Evolutionary conservation across 805 yeast genomes (phyloP), one percentile per base, ranked within the genome.

Genomic region (Metschnikowia arizonensis): DNA sequence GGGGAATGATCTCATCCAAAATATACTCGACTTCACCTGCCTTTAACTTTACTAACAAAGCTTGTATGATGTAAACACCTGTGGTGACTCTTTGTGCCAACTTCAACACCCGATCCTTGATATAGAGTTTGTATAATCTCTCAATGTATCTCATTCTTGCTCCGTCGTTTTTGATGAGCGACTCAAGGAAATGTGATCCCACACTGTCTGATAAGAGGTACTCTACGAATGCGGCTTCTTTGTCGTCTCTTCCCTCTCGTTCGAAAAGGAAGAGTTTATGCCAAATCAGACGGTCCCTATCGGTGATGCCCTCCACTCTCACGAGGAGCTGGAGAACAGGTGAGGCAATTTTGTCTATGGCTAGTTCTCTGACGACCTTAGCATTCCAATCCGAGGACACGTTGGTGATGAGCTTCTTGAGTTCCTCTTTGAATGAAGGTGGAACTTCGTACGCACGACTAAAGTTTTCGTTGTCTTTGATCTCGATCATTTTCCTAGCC

Each of bases 401-500:
- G 5, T 61, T 50, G 8, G 68, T 60, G 28, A 85, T 59, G 10
- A 84, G 50, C 15, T 74, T 76, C 40, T 70, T 72, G 43, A 88
- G 65, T 50, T 82, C 80, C 7, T 70, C 71, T 53, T 81, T 83
- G 62, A 87, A 87, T 0, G 85, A 71, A 7, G 69, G 60, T 7
- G 96, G 96, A 1, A 80, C 80, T 64, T 81, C 86, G 60, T 79
- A 86, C 0, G 82, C 68, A 47, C 77, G 72, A 57, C 79, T 74
- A 57, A 82, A 84, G 52, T 84, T 89, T 12, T 82, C 83, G 50
- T 76, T 83, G 62, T 87, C 95, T 56, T 82, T 82, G 36, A 88
- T 83, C 55, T 86, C 93, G 57, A 88, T 87, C 95, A 88, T 87
- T 61, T 89, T 89, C 63, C 98, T 81, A 5, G 97, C 97, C 64